These are phyloP conservation scores for Colletotrichum simmondsii DNA, from an alignment of 2,329 filamentous ascomycete species.

Conservation along the genomic window DNA sequence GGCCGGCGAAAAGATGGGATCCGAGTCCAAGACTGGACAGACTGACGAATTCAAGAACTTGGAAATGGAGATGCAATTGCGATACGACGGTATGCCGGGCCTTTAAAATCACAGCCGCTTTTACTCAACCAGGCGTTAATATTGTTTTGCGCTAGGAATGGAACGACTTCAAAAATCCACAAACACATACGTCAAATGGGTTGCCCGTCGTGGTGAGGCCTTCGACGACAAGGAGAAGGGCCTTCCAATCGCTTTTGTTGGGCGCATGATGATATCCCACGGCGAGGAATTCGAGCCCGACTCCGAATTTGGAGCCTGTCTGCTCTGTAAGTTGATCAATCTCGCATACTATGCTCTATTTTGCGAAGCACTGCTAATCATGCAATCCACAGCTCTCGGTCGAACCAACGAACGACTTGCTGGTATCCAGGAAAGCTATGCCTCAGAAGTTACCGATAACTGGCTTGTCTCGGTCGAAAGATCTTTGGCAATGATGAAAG, in stretches of 20 bases:
- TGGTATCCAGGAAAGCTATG: slow-evolving; percentile 85
- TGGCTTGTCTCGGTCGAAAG: slow-evolving; percentile 95
- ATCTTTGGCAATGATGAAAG: slow-evolving; percentile 94
- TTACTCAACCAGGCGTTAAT: slow-evolving; percentile 17
- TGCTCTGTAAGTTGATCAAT: slow-evolving; percentile 68
- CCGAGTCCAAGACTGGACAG: slow-evolving; percentile 85
- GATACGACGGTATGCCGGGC: slow-evolving; percentile 80
- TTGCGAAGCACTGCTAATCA: slow-evolving; percentile 1
- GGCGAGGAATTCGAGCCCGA: slow-evolving; percentile 93
- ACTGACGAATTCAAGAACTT: slow-evolving; percentile 92
- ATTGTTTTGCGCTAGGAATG: slow-evolving; percentile 72
- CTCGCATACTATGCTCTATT: background rate
- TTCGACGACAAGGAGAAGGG: slow-evolving; percentile 88
- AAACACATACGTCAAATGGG: slow-evolving; percentile 86
- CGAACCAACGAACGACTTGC: slow-evolving; percentile 89
- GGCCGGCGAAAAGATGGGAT: slow-evolving; percentile 96
- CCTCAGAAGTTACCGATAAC: slow-evolving; percentile 78
- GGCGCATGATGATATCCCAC: slow-evolving; percentile 86
- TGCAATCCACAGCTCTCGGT: slow-evolving; percentile 69
- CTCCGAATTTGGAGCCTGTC: slow-evolving; percentile 90
- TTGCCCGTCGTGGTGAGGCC: slow-evolving; percentile 84
- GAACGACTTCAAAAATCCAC: slow-evolving; percentile 89
- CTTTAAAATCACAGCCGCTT: background rate
- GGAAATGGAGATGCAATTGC: slow-evolving; percentile 89
- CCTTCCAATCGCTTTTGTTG: slow-evolving; percentile 81